phyloP scores from a whole-genome alignment of 306 rosid genomes.

The Citrullus amarus region DNA sequence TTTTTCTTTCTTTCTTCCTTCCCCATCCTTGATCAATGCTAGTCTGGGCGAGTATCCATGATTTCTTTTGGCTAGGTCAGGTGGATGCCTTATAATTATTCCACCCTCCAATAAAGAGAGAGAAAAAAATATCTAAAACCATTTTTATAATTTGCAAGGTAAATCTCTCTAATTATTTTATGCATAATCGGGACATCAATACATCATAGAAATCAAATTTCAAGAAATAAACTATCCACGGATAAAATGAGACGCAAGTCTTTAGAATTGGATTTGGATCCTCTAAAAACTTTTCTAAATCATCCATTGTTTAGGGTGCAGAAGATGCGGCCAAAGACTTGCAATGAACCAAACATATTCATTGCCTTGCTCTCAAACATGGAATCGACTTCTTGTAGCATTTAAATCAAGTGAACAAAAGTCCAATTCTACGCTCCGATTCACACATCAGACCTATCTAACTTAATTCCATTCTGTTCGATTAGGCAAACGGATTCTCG shows the following conservation, averaged over 20 bases:
- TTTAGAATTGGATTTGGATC: neutral
- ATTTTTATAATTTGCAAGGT: neutral
- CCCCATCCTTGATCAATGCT: neutral
- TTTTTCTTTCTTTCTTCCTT: neutral
- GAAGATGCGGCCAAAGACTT: neutral
- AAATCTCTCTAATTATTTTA: neutral
- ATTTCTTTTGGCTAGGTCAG: neutral
- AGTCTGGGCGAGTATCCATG: neutral
- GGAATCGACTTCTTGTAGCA: neutral
- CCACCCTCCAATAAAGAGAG: neutral
- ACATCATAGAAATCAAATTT: neutral
- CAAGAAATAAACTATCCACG: neutral
- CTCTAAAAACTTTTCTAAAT: neutral
- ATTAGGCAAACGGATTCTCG: neutral
- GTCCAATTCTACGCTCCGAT: neutral
- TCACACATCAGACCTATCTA: neutral
- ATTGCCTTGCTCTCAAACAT: neutral
- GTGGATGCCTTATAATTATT: neutral
- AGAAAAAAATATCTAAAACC: neutral
- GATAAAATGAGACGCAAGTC: neutral
- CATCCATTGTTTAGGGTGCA: neutral
- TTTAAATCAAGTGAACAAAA: neutral
- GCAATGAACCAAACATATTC: neutral
- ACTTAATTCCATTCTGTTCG: neutral
- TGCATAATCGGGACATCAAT: neutral